Base-by-base conservation (phyloP, 805 yeast genomes). In the Yamadazyma nakazawae region DNA sequence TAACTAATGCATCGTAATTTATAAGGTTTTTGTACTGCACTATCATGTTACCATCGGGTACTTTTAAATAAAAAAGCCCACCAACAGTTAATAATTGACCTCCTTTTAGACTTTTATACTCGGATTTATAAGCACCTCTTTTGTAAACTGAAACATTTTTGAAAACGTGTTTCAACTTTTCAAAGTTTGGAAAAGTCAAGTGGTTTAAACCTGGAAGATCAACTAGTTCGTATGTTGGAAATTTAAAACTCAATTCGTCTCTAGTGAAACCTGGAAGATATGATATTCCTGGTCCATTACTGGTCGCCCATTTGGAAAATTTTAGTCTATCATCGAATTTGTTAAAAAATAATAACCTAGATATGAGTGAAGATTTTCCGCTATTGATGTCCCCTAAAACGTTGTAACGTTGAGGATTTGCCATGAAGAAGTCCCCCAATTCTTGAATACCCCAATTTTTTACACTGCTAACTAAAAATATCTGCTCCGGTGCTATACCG, bases 191-290 rank as follows among this genome's bases (percentile, higher is more conserved):
- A 12, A 50, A 32, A 13, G 45, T 36, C 32, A 44, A 44, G 16
- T 44, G 49, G 26, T 52, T 52, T 5, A 52, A 44, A 1, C 56
- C 56, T 8, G 56, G 56, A 4, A 44, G 32, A 46, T 47, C 57
- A 12, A 37, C 39, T 14, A 49, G 37, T 17, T 26, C 45, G 26
- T 19, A 35, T 12, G 45, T 54, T 14, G 76, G 60, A 17, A 48
- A 24, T 7, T 62, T 56, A 52, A 64, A 78, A 8, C 24, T 32
- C 24, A 78, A 73, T 12, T 73, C 55, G 3, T 70, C 74, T 56
- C 88, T 73, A 0, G 96, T 89, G 60, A 82, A 79, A 24, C 89
- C 89, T 0, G 96, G 96, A 39, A 84, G 63, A 44, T 68, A 62
- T 34, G 80, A 72, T 6, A 68, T 58, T 1, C 80, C 75, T 0